Evolutionary conservation across 129 eudicot species (phyloP), one percentile per base, ranked within the genome.

Genomic region (Flaveria sonorensis): DNA sequence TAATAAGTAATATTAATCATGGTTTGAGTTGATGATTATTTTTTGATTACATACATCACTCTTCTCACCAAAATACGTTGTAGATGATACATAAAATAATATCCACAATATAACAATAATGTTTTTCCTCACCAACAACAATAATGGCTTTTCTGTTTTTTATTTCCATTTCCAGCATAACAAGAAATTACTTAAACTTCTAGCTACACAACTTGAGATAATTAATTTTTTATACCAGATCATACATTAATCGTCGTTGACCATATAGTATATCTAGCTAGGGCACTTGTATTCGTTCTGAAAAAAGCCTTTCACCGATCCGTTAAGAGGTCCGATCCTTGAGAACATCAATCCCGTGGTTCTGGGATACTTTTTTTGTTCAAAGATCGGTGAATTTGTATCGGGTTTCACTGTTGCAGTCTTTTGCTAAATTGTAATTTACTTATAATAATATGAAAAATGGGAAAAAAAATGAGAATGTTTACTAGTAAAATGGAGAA

Each of bases 1-100:
- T 10, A 42, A 12, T 8, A 63, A 77, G 14, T 19, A 23, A 56
- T n/a, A 23, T 78, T 78, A 70, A 78, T 78, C 82, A 70, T 78
- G 53, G 23, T 30, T 67, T 78, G 74, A 3, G 10, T 20, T 57
- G 46, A 28, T 56, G 57, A 77, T 55, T 78, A 14, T 57, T 45
- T 70, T 28, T 20, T 18, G 19, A 60, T 70, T 70, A 60, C 76
- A 61, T 78, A 20, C 82, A 70, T 78, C 77, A 76, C 82, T 70
- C 61, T 47, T 68, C 19, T 61, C 65, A 50, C 71, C 62, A 78
- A 78, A 70, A 32, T 61, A 78, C 52, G 23, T 28, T 45, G 12
- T 21, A 57, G 57, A 59, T 43, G 42, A 47, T 60, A 28, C 43
- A 60, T 78, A 78, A 18, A 70, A 78, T 70, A 78, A 28, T 40